Base-by-base conservation (phyloP, 179 eudicot species). In the Silene vulgaris region DNA sequence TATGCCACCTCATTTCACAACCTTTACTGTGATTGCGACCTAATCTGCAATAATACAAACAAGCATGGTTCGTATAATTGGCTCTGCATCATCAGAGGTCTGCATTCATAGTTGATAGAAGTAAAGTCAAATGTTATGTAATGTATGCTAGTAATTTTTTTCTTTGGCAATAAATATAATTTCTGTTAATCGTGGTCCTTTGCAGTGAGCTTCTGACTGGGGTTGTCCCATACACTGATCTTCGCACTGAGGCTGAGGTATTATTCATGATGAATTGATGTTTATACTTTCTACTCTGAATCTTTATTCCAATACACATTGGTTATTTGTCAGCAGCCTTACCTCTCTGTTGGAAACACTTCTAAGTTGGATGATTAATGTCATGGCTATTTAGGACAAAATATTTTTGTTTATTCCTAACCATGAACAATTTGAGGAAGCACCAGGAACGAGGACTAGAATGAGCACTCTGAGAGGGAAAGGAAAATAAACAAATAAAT, bases 161-260 rank as follows among this genome's bases (percentile, higher is more conserved):
- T 57, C 56, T 70, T 5, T 66, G 9, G 3, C 2, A 8, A 32
- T 69, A 20, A 56, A 57, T 72, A 28, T 28, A 21, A 52, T 30
- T 28, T 40, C 17, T 30, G 19, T 37, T 35, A 61, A 70, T 68
- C 56, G 61, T 68, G 43, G 26, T 76, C 56, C 76, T 78, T 72
- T 86, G 81, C 93, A 95, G 99, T 82, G 99, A 95, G 84, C 88
- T 95, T 76, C 91, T 92, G 75, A 86, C 99, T 74, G 99, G 99
- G 72, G 92, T 92, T 59, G 96, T 95, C 75, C 99, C 99, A 28
- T 95, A 95, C 80, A 92, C 99, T 52, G 93, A 95, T 88, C 90
- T 95, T 76, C 97, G 93, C 7, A 85, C 99, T 57, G 99, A 88
- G 84, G 96, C 97, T 71, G 93, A 95, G 97, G 99, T 92, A 83